Evolutionary conservation across 257 asterid genomes (phyloP).

Genomic region (Jaltomata sinuosa): DNA sequence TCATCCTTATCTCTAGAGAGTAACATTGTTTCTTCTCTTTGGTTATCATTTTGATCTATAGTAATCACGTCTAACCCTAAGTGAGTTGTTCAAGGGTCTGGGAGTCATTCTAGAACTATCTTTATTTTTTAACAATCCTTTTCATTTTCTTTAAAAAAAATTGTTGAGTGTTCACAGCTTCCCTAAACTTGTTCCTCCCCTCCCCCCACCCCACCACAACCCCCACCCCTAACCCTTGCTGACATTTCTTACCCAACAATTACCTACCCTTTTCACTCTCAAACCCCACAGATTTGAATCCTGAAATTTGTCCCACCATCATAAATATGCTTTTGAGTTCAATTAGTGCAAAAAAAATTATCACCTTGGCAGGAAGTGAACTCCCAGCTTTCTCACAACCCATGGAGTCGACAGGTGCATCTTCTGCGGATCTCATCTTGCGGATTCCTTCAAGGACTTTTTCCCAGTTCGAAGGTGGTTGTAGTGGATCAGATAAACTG

Average conservation of each 20-base stretch:
- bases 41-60: not conserved
- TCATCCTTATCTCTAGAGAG: not conserved
- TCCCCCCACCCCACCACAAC: too few relatives aligned
- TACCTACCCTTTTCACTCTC: not conserved
- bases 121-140: not conserved
- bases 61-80: not conserved
- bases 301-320: not conserved
- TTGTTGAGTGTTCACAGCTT: not conserved
- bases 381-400: constrained; percentile 96
- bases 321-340: not conserved
- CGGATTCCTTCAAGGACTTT: constrained; percentile 73
- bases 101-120: not conserved
- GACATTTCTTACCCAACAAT: not conserved
- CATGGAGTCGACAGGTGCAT: constrained; percentile 98
- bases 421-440: constrained; percentile 79
- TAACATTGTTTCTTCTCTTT: not conserved
- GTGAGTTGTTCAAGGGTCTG: not conserved
- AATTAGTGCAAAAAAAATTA: not conserved
- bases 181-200: not conserved
- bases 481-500: constrained; percentile 23
- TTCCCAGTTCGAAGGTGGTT: constrained; percentile 68
- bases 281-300: not conserved
- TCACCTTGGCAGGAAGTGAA: constrained; percentile 88
- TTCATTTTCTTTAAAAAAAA: not conserved
- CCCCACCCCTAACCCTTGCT: not conserved